These are phyloP conservation scores for Lotus japonicus DNA, from an alignment of 306 rosid genomes.

Conservation along the genomic window DNA sequence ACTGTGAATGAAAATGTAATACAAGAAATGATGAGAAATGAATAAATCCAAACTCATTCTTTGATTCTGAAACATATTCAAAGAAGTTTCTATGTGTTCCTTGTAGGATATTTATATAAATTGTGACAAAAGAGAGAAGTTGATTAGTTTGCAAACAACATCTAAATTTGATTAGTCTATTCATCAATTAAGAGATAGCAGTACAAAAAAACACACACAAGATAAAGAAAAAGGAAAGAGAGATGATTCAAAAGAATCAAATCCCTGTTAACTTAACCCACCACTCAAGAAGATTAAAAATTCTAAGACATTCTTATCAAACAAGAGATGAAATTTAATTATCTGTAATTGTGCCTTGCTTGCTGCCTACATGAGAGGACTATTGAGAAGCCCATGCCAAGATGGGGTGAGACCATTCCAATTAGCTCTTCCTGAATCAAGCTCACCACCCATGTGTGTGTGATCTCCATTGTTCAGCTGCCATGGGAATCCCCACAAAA, in stretches of 20 bases:
- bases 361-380: conserved; percentile 66
- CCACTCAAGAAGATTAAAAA: conserved; percentile 17
- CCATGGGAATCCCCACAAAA: conserved; percentile 88
- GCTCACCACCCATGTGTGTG: conserved; percentile 43
- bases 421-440: conserved; percentile 64
- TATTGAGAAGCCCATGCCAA: conserved; percentile 90
- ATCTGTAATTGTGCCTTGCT: conserved; percentile 12
- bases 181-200: conserved; percentile 25
- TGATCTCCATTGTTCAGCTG: conserved; percentile 54
- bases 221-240: no score
- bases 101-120: no score
- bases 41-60: no score
- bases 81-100: no score
- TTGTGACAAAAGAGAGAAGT: no score
- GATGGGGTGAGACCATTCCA: conserved; percentile 68
- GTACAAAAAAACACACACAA: conserved; percentile 10
- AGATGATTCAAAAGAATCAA: conserved; percentile 34
- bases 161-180: conserved; percentile 39
- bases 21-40: no score
- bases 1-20: no score
- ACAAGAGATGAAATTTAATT: no score
- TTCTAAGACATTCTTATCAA: conserved; percentile 4
- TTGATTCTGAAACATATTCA: no score
- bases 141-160: no score
- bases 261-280: conserved; percentile 21